A percentile compares a stretch with the other conserved stretches of the same genome.
These are phyloP conservation scores for Apiotrichum porosum DNA, from an alignment of 1,284 basidiomycete species.

Conservation along the genomic window DNA sequence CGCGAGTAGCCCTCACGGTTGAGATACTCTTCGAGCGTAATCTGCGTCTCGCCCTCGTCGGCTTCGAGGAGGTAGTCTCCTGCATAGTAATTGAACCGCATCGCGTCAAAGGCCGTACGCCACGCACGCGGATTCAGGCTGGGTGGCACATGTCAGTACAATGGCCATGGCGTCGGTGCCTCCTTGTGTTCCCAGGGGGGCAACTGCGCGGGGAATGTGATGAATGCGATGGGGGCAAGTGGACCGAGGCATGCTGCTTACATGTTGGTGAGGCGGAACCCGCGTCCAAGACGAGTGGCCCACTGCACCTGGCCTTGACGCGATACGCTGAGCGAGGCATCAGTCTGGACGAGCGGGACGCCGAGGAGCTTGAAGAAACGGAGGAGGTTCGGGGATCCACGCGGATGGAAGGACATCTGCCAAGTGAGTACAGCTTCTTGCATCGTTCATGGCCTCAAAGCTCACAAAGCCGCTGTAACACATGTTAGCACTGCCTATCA, in stretches of 20 bases:
- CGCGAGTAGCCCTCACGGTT: constrained; percentile 62
- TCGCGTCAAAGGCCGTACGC: constrained; percentile 69
- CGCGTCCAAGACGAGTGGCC: background rate
- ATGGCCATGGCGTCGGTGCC: background rate
- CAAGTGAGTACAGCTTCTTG: background rate
- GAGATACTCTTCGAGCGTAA: constrained; percentile 68
- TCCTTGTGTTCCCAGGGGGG: background rate
- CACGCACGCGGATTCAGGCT: constrained; percentile 63
- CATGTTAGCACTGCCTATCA: too few relatives aligned
- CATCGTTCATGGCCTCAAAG: too few relatives aligned
- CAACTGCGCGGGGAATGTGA: background rate
- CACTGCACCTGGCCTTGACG: constrained; percentile 50
- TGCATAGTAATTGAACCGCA: constrained; percentile 70
- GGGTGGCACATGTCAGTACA: background rate
- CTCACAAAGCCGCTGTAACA: constrained; percentile 49
- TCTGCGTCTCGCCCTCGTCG: constrained; percentile 34
- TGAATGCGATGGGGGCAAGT: too few relatives aligned
- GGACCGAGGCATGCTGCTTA: constrained; percentile 1
- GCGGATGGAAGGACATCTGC: constrained; percentile 73
- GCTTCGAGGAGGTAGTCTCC: constrained; percentile 36
- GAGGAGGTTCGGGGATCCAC: constrained; percentile 76
- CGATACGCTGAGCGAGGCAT: constrained; percentile 75
- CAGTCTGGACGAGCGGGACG: constrained; percentile 57
- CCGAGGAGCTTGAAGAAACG: constrained; percentile 60
- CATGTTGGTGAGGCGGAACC: constrained; percentile 51